Evolutionary conservation across 2,329 filamentous ascomycete genomes (phyloP), one percentile per base, ranked within the genome.

Genomic region (Blastomyces gilchristii): DNA sequence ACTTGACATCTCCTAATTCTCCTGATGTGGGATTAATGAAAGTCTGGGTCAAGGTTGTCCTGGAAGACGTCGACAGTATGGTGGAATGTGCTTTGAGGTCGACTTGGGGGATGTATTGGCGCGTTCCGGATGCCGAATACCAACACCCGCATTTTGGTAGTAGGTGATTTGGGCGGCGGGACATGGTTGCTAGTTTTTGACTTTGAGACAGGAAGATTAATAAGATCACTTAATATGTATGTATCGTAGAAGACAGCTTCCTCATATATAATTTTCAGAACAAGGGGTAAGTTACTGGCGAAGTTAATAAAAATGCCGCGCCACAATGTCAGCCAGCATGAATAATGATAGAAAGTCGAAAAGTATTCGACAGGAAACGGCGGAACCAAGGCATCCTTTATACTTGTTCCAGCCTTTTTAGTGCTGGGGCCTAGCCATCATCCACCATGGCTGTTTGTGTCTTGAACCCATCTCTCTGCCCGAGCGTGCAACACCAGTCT

Each of bases 81-180:
- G 78, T 83, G n/a, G 84, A 82, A 66, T 87, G 82, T 11, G 81
- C 82, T 60, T 81, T 75, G 61, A 86, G 75, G 9, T 81, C 73
- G 45, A 87, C 75, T 63, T 85, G 83, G 0, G 86, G 85, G 3
- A 90, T 79, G 64, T 83, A 85, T 39, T 69, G 39, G 76, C 75
- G 28, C 3, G 25, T 16, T 34, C 9, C 14, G 12, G 22, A 5
- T 16, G 8, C 11, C n/a, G 11, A 18, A 59, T 47, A 59, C 57
- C 57, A 59, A 22, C 57, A 41, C 25, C 53, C 45, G 25, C 34
- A 63, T 47, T 28, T 25, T 47, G 57, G 57, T 37, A 53, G 47
- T 0, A 5, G 1, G 8, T 37, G 1, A 45, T 18, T 25, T 41
- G 11, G 9, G 25, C 7, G 22, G 6, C 28, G 28, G 57, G 7